Conservation (phyloP, 306 rosid species). For the Carpinus fangiana region DNA sequence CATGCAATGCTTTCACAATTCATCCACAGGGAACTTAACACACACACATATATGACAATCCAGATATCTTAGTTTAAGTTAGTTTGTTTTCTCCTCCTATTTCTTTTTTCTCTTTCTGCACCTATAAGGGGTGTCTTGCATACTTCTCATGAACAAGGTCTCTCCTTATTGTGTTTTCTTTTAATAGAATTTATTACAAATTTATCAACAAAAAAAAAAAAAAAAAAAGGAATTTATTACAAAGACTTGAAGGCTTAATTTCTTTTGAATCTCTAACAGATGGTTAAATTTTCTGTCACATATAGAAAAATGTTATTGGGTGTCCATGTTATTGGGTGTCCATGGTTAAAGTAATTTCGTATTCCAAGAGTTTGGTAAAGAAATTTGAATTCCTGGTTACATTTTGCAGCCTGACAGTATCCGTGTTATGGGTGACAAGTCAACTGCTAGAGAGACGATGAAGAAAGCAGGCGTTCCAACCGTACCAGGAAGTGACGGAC, state of each 20-base stretch:
- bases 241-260: neutral
- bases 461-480: slow-evolving; percentile 84
- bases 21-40: too few species aligned
- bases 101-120: neutral
- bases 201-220: too few species aligned
- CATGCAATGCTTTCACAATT: too few species aligned
- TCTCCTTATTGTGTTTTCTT: neutral
- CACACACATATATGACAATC: too few species aligned
- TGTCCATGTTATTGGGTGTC: neutral
- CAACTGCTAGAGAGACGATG: slow-evolving; percentile 94
- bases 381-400: slow-evolving; percentile 31
- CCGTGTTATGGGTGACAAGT: slow-evolving; percentile 95
- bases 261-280: neutral
- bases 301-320: slow-evolving; percentile 1
- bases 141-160: neutral
- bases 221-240: neutral
- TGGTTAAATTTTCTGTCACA: neutral
- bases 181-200: neutral
- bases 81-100: neutral
- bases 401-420: slow-evolving; percentile 86
- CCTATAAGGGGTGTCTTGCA: neutral
- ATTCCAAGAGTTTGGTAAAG: slow-evolving; percentile 7
- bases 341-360: slow-evolving; percentile 19
- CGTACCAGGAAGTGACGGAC: slow-evolving; percentile 79
- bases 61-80: neutral